Conservation (phyloP, 2,329 filamentous ascomycete genomes). For the Fusarium pilosicola region DNA sequence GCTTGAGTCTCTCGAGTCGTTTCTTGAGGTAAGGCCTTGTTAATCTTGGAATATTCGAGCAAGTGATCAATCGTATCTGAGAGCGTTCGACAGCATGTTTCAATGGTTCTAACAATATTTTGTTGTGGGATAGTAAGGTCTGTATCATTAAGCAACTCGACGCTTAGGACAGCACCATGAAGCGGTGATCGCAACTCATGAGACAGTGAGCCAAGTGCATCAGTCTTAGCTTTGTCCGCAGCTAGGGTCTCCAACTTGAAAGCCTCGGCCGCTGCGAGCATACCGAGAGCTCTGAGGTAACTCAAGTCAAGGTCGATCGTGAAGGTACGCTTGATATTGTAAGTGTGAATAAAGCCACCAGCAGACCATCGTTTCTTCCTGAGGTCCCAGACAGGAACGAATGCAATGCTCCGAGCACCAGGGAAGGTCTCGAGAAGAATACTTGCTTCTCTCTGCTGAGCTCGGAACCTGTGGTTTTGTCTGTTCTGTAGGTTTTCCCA, state of each 20-base stretch:
- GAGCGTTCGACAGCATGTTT: slow-evolving; percentile 61
- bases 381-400: slow-evolving; percentile 61
- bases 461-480: slow-evolving; percentile 3
- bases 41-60: slow-evolving; percentile 65
- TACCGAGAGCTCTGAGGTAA: slow-evolving; percentile 62
- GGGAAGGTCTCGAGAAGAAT: slow-evolving; percentile 52
- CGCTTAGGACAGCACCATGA: slow-evolving; percentile 66
- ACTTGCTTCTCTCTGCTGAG: slow-evolving; percentile 30
- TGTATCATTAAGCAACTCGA: slow-evolving; percentile 65
- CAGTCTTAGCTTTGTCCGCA: slow-evolving; percentile 62
- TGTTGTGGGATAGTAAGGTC: slow-evolving; percentile 57
- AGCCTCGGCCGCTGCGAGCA: slow-evolving; percentile 66
- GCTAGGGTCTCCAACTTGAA: slow-evolving; percentile 53
- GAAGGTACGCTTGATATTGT: slow-evolving; percentile 54
- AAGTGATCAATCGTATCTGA: slow-evolving; percentile 65
- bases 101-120: slow-evolving; percentile 59
- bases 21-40: slow-evolving; percentile 46
- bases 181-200: slow-evolving; percentile 71
- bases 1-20: not conserved
- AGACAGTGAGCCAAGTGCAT: slow-evolving; percentile 68
- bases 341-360: slow-evolving; percentile 61
- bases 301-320: slow-evolving; percentile 59
- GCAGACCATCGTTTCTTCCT: slow-evolving; percentile 59
- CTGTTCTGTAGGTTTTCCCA: not conserved
- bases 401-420: slow-evolving; percentile 56